Evolutionary conservation across 192 early-diverging fungal species (phyloP).

Genomic region (Backusella psychrophila): DNA sequence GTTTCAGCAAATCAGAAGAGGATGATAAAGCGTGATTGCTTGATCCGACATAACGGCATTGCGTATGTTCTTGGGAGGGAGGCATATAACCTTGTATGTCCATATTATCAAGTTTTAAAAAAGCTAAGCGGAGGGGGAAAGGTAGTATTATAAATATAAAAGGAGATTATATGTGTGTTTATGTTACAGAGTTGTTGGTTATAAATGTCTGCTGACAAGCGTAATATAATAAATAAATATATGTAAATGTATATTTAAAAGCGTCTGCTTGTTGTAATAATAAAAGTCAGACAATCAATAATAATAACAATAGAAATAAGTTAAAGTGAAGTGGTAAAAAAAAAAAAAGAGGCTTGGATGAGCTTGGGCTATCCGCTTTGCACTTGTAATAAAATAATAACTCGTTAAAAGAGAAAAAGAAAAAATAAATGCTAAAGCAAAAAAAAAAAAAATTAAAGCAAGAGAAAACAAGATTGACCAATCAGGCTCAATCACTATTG

Average conservation of each 20-base stretch:
- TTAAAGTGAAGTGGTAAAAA: background rate
- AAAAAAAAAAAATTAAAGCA: constrained; percentile 12
- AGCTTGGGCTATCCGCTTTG: background rate
- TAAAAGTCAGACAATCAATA: background rate
- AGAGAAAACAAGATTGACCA: constrained; percentile 7
- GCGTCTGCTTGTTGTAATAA: background rate
- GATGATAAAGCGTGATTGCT: background rate
- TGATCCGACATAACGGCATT: constrained; percentile 9
- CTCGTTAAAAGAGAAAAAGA: constrained; percentile 9
- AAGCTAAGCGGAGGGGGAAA: background rate
- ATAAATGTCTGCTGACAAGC: constrained; percentile 2
- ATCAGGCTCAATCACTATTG: background rate
- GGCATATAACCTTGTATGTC: constrained; percentile 26
- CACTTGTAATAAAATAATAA: background rate
- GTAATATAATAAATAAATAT: constrained; percentile 7
- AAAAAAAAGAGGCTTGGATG: constrained; percentile 4
- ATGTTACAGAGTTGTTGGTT: background rate
- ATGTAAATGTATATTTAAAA: background rate
- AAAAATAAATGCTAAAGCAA: constrained; percentile 6
- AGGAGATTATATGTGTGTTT: constrained; percentile 4
- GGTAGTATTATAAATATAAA: constrained; percentile 5
- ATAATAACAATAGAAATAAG: background rate
- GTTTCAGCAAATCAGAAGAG: background rate
- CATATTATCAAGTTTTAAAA: background rate
- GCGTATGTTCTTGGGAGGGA: background rate